phyloP scores from a whole-genome alignment of 1,139 yeast genomes.

The Protomyces inundatus region DNA sequence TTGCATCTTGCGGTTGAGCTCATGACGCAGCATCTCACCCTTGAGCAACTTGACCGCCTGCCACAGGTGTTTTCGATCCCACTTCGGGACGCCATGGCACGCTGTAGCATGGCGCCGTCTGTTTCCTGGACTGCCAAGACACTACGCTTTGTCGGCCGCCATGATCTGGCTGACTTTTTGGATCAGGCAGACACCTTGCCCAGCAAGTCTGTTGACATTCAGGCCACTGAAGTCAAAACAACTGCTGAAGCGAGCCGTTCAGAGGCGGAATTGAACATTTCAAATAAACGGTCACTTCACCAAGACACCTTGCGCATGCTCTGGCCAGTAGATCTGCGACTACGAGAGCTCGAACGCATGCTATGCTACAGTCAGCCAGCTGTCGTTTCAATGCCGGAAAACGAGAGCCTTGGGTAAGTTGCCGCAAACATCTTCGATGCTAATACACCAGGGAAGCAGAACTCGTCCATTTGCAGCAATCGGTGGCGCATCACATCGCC shows the following conservation, averaged over 20 bases:
- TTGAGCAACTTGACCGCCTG: conserved; percentile 53
- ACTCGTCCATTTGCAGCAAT: conserved; percentile 54
- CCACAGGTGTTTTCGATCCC: conserved; percentile 71
- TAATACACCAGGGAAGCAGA: conserved; percentile 50
- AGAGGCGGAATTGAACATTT: background rate
- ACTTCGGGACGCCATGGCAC: conserved; percentile 46
- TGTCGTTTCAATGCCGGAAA: conserved; percentile 5
- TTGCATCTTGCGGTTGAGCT: conserved; percentile 53
- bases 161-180: conserved; percentile 49
- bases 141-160: conserved; percentile 59
- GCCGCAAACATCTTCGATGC: background rate
- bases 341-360: conserved; percentile 66
- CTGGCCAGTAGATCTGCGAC: conserved; percentile 72
- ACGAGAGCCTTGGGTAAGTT: conserved; percentile 41
- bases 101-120: conserved; percentile 54
- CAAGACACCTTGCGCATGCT: conserved; percentile 41
- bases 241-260: conserved; percentile 36
- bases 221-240: conserved; percentile 44
- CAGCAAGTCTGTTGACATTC: conserved; percentile 28
- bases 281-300: background rate
- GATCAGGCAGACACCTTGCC: conserved; percentile 15
- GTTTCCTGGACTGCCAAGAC: conserved; percentile 39
- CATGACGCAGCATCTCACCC: conserved; percentile 50
- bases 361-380: conserved; percentile 60
- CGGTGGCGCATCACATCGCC: conserved; percentile 59